Evolutionary conservation across 1,284 basidiomycete genomes (phyloP).

Genomic region (Gomphus sp.): DNA sequence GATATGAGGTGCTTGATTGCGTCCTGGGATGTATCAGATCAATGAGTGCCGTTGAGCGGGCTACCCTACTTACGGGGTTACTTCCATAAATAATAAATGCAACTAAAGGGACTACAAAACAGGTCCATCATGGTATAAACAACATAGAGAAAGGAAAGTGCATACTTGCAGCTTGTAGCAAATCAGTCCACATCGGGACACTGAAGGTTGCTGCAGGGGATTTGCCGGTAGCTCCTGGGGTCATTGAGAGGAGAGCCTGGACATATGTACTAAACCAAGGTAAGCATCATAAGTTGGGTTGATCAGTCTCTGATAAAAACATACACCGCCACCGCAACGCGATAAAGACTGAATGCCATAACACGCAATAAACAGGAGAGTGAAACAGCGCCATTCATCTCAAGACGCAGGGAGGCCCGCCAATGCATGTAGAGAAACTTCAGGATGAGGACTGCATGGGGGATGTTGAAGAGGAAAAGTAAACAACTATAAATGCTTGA

Average conservation of each 20-base stretch:
- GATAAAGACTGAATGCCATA: constrained; percentile 2
- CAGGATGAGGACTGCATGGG: background rate
- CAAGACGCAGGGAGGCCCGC: background rate
- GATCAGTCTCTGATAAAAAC: background rate
- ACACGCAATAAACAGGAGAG: background rate
- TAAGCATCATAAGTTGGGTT: background rate
- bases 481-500: background rate
- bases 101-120: background rate
- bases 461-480: background rate
- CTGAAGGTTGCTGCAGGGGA: background rate
- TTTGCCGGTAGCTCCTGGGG: background rate
- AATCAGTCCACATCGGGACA: constrained; percentile 6
- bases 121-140: background rate
- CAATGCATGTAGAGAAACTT: constrained; percentile 2
- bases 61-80: background rate
- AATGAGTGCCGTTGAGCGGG: background rate
- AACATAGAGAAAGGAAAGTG: too few species aligned
- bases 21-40: background rate
- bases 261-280: background rate
- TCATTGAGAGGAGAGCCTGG: background rate
- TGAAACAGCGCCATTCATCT: background rate
- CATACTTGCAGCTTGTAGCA: constrained; percentile 7
- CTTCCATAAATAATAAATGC: background rate
- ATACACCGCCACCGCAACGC: constrained; percentile 4
- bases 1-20: background rate